Evolutionary conservation across 2,329 filamentous ascomycete species (phyloP).

Genomic region (Didymosphaeria variabile): DNA sequence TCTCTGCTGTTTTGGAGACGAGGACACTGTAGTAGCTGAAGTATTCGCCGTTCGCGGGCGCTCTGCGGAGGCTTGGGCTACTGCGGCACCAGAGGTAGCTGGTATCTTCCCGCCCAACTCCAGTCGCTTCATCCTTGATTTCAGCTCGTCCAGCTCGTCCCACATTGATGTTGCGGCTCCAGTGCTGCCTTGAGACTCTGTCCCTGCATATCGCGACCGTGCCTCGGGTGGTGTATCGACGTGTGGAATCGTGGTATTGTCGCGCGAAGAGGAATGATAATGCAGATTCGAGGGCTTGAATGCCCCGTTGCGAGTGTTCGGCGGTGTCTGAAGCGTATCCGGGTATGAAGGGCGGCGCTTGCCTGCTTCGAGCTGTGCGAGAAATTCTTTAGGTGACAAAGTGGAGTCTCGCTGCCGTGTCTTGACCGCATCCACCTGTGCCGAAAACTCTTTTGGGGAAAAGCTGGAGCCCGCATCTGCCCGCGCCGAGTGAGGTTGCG

Average conservation of each 20-base stretch:
- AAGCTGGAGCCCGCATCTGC: slow-evolving; percentile 11
- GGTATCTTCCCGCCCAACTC: slow-evolving; percentile 90
- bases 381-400: slow-evolving; percentile 46
- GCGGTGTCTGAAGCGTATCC: slow-evolving; percentile 44
- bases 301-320: slow-evolving; percentile 35
- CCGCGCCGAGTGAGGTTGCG: slow-evolving; percentile 37
- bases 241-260: slow-evolving; percentile 39
- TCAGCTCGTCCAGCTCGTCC: slow-evolving; percentile 96
- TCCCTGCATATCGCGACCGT: slow-evolving; percentile 53
- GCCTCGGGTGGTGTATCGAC: slow-evolving; percentile 38
- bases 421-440: slow-evolving; percentile 2
- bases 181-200: slow-evolving; percentile 87
- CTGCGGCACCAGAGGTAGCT: slow-evolving; percentile 78
- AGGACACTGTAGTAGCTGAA: slow-evolving; percentile 87
- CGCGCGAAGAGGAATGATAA: slow-evolving; percentile 44
- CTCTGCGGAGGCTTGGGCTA: slow-evolving; percentile 73
- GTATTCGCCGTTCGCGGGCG: slow-evolving; percentile 91
- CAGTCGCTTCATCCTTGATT: slow-evolving; percentile 88
- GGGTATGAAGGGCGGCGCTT: slow-evolving; percentile 42
- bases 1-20: slow-evolving; percentile 79
- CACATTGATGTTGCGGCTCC: slow-evolving; percentile 92
- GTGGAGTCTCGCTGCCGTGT: slow-evolving; percentile 38
- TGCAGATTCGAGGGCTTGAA: slow-evolving; percentile 50
- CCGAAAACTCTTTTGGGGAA: neutral
- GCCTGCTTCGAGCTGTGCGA: slow-evolving; percentile 36